A percentile compares a stretch with the other conserved stretches of the same genome.
phyloP scores from a whole-genome alignment of 805 yeast species.

The Cyberlindnera maclurae region DNA sequence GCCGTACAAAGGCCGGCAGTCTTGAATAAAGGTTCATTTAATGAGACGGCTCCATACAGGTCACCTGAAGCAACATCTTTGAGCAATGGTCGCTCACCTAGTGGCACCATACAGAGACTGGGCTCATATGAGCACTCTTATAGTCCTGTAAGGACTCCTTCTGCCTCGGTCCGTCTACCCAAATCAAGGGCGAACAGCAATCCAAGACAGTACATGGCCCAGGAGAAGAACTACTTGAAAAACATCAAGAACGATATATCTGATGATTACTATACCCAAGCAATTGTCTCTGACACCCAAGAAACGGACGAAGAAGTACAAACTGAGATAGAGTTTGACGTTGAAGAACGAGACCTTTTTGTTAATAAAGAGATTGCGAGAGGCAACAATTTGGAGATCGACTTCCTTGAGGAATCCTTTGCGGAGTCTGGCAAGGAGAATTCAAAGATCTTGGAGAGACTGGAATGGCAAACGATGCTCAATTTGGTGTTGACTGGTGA shows the following conservation, averaged over 20 bases:
- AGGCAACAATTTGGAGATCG: slow-evolving; percentile 42
- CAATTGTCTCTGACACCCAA: slow-evolving; percentile 40
- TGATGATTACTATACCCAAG: slow-evolving; percentile 70
- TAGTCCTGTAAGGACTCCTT: slow-evolving; percentile 23
- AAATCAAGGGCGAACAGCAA: slow-evolving; percentile 18
- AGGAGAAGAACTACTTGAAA: slow-evolving; percentile 60
- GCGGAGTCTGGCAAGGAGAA: slow-evolving; percentile 22
- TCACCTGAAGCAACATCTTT: slow-evolving; percentile 18
- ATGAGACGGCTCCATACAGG: slow-evolving; percentile 11
- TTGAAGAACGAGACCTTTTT: slow-evolving; percentile 5
- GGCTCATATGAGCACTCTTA: slow-evolving; percentile 15
- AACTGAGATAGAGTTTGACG: slow-evolving; percentile 20
- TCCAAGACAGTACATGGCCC: slow-evolving; percentile 29
- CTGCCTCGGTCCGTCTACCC: slow-evolving; percentile 13
- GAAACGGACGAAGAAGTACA: slow-evolving; percentile 28
- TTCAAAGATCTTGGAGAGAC: slow-evolving; percentile 54
- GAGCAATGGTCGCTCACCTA: slow-evolving; percentile 13
- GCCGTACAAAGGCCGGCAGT: slow-evolving; percentile 4
- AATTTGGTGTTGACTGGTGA: slow-evolving; percentile 90
- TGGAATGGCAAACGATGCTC: slow-evolving; percentile 96
- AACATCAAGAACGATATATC: slow-evolving; percentile 52
- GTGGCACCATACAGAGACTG: slow-evolving; percentile 14
- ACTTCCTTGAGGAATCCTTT: slow-evolving; percentile 25
- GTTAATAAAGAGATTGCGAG: slow-evolving; percentile 11
- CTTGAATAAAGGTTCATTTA: slow-evolving; percentile 3